Percentiles rank a stretch among this genome's conserved stretches.
Conservation (phyloP, 1,139 yeast genomes). For the Sugiyamaella xylanicola region DNA sequence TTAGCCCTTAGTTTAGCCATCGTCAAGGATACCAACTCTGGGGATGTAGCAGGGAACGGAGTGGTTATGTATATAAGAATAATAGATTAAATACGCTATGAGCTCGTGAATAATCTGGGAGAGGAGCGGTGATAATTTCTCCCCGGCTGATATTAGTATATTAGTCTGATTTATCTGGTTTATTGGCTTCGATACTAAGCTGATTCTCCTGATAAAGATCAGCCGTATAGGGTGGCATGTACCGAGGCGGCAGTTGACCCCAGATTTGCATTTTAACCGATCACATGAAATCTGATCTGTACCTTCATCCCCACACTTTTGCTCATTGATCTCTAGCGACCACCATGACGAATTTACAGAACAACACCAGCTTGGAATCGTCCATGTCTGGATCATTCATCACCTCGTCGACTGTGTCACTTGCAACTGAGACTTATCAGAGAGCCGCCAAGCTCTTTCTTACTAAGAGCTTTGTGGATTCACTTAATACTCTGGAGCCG, state of each 20-base stretch:
- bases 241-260: slow-evolving; percentile 11
- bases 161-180: too few relatives aligned
- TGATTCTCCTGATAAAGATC: too few relatives aligned
- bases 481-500: slow-evolving; percentile 29
- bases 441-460: slow-evolving; percentile 34
- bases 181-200: too few relatives aligned
- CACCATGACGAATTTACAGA: slow-evolving; percentile 7
- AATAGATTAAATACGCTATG: too few relatives aligned
- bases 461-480: slow-evolving; percentile 32
- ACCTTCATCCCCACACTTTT: background rate
- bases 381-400: slow-evolving; percentile 17
- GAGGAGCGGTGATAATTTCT: too few relatives aligned
- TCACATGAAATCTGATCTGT: background rate
- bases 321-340: background rate
- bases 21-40: too few relatives aligned
- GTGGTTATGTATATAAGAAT: too few relatives aligned
- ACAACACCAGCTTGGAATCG: slow-evolving; percentile 8
- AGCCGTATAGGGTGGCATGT: background rate
- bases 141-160: too few relatives aligned
- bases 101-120: too few relatives aligned
- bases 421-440: slow-evolving; percentile 25
- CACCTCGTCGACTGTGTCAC: slow-evolving; percentile 12
- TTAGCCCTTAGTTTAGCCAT: too few relatives aligned
- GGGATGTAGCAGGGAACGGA: too few relatives aligned
- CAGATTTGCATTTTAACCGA: slow-evolving; percentile 12